Evolutionary conservation across 768 basidiomycete species (phyloP), one percentile per base, ranked within the genome.

Genomic region (Tulasnella sp.): DNA sequence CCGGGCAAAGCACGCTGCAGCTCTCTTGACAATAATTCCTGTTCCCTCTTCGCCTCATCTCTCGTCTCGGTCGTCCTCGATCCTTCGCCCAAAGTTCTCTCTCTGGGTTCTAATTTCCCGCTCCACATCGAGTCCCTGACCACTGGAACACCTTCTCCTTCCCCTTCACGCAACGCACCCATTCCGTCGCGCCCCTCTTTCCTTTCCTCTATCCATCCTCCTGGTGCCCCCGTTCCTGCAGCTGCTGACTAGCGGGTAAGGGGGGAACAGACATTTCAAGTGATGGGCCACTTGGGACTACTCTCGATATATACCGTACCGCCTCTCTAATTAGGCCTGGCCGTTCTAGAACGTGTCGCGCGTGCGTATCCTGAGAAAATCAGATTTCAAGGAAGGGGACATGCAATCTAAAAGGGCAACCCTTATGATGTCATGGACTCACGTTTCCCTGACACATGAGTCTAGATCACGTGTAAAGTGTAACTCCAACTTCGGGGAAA

Each of bases 51-150:
- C 27, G 42, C 42, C 44, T 44, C 44, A 42, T 68, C 62, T 34
- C 62, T 68, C 31, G 34, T 27, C 56, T 68, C 31, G 58, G n/a
- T 36, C 52, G 52, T 24, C 52, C 52, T 52, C 52, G 24, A 52
- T 21, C 52, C n/a, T 21, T 52, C 52, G 44, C 24, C 12, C 56
- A 31, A n/a, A 58, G 27, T 2, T 10, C 24, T 31, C 56, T n/a
- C 56, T 58, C 56, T 58, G 56, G 56, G 56, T 68, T 68, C 62
- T 68, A 58, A 58, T 68, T 68, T 68, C 62, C 62, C 62, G 62
- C 62, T 68, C 62, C 62, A 68, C 62, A 18, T 19, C 62, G 14
- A 68, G 62, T 27, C 62, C 62, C 62, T 68, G 34, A 68, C 62
- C 62, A 31, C 62, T 36, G 62, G 62, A 68, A 68, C 62, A 52